These are phyloP conservation scores for Breynia disticha DNA, from an alignment of 441 rosid genomes.

Conservation along the genomic window DNA sequence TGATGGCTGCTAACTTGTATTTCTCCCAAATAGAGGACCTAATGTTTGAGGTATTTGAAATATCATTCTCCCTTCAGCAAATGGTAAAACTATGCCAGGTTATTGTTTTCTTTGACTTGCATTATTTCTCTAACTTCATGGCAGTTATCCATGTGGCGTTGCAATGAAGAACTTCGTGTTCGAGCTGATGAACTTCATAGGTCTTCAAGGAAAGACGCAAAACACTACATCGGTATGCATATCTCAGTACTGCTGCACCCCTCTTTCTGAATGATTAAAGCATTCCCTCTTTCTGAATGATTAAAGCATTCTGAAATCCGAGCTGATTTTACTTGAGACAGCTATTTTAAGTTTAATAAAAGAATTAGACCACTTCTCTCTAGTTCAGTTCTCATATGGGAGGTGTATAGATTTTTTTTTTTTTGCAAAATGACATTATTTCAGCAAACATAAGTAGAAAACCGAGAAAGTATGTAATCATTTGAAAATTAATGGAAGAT, in stretches of 20 bases:
- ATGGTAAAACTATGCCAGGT: too few species aligned
- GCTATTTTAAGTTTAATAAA: too few species aligned
- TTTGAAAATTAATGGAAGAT: neutral
- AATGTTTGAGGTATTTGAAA: slow-evolving; percentile 45
- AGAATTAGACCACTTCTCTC: too few species aligned
- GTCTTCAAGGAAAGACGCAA: slow-evolving; percentile 69
- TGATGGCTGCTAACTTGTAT: slow-evolving; percentile 68
- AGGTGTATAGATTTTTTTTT: too few species aligned
- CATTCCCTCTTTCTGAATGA: neutral
- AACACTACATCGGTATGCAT: slow-evolving; percentile 80
- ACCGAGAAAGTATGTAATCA: neutral
- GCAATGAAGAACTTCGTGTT: slow-evolving; percentile 76
- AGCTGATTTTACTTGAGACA: neutral
- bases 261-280: slow-evolving; percentile 1
- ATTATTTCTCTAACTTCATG: slow-evolving; percentile 7
- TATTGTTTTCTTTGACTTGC: neutral
- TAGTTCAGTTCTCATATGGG: too few species aligned
- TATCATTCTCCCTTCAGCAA: neutral
- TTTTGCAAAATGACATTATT: neutral
- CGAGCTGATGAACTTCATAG: slow-evolving; percentile 61
- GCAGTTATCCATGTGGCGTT: slow-evolving; percentile 99
- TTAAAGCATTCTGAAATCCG: neutral
- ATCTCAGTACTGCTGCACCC: neutral
- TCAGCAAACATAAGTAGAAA: neutral
- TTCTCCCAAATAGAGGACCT: slow-evolving; percentile 57